Percentiles rank a stretch among this genome's conserved stretches.
Conservation (phyloP, 495 filamentous ascomycete genomes). For the Echria macrotheca region DNA sequence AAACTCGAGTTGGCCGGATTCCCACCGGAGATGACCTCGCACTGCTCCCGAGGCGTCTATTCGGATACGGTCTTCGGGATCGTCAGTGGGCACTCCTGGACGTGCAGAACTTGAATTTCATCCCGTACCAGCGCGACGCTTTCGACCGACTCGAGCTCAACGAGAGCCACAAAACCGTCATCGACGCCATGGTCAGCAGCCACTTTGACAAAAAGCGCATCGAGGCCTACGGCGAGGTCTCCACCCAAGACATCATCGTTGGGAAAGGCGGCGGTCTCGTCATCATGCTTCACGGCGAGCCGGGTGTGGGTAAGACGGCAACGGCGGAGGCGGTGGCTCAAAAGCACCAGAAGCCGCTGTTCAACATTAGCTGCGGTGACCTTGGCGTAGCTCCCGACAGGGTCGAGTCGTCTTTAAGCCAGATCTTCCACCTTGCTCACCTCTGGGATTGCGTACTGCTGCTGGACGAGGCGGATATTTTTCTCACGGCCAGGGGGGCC, state of each 20-base stretch:
- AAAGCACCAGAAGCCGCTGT: neutral
- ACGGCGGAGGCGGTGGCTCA: neutral
- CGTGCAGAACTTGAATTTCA: neutral
- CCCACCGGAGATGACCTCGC: neutral
- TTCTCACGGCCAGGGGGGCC: neutral
- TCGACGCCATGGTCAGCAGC: neutral
- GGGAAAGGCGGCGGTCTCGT: neutral
- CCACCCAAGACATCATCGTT: neutral
- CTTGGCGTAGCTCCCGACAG: neutral
- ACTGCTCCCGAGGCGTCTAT: neutral
- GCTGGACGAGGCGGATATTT: neutral
- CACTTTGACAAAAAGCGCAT: neutral
- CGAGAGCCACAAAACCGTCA: neutral
- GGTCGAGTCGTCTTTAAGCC: neutral
- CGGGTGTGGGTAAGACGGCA: neutral
- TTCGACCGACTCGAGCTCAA: neutral
- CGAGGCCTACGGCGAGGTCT: neutral
- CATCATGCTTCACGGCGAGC: neutral
- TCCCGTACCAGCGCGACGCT: neutral
- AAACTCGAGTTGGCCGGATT: neutral
- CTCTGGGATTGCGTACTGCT: conserved; percentile 1
- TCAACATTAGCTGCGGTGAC: neutral
- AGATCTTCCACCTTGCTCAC: neutral
- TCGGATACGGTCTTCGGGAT: neutral
- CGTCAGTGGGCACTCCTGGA: neutral